Evolutionary conservation across 2,329 filamentous ascomycete species (phyloP), one percentile per base, ranked within the genome.

Genomic region (Botrytis fabae): DNA sequence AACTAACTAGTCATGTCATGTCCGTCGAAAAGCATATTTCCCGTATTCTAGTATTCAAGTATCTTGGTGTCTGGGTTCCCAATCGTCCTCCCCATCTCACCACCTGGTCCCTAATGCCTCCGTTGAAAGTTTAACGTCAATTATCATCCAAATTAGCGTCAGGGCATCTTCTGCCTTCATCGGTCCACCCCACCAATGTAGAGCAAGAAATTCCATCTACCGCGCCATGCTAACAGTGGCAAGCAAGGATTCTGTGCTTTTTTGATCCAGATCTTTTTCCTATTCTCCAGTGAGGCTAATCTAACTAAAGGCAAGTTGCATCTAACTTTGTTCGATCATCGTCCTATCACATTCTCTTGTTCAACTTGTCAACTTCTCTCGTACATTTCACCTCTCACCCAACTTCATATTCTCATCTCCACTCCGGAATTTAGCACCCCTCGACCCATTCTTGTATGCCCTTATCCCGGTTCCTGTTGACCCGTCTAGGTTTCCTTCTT

Each of bases 311-410:
- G 70, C 70, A 72, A 59, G 46, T 60, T 68, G 70, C 70, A 66
- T 46, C 51, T 44, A 48, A 72, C 62, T 60, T 68, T 28, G 70
- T 61, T 72, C 64, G 35, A 42, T 22, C 35, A 40, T 68, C 25
- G 46, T 16, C 70, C 70, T 71, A 72, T 72, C 70, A 68, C 42
- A 68, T 68, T 42, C 25, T 32, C 69, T 68, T 72, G 65, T 68
- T 68, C 65, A 42, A 68, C 48, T 57, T 57, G 16, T 68, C n/a
- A 57, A 40, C 48, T 66, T 38, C 65, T 68, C 48, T 68, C 48
- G 25, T 68, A 46, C 62, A 44, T 68, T 54, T 72, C 62, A 72
- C 70, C 62, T 57, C 54, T 68, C 70, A 66, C 42, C 40, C 64
- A 57, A 42, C 48, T 51, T 70, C 35, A 68, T 66, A 40, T 68